Base-by-base conservation (phyloP, 2,329 filamentous ascomycete species). In the Penicillium aurantiogriseum region DNA sequence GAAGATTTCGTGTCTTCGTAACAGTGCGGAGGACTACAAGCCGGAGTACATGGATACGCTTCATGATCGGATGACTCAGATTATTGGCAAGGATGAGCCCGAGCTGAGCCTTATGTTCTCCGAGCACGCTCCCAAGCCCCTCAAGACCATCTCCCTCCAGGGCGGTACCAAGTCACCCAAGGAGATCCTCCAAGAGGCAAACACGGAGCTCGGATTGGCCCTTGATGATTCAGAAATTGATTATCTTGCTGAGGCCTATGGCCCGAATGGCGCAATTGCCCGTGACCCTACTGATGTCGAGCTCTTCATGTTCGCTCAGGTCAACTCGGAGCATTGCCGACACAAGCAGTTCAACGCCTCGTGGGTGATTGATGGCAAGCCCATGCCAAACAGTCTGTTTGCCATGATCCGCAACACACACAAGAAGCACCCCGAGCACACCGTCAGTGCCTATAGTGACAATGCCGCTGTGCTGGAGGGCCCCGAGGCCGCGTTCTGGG, bases 251-350 rank as follows among this genome's bases (percentile, higher is more conserved):
- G 87, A 92, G 65, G 88, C 88, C 42, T 94, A 91, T 75, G 85
- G 85, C 6, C 80, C 85, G 38, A 83, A 86, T 31, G 82, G 82
- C 4, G 75, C 80, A 50, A 79, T 85, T 49, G 82, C 82, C 13
- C 74, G 82, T 60, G 79, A 88, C 48, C 91, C 91, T 1, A 88
- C 92, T 59, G 94, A 97, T 73, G 90, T 97, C 44, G 94, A 99
- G 78, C 83, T 97, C 23, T 97, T 97, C 82, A 97, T 97, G 94
- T 99, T 97, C 74, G 93, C 93, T 17, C 94, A 99, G 77, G 93
- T 99, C 73, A 97, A 97, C 80, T 97, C 93, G 3, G 94, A 99
- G 81, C 93, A 97, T 76, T 96, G 85, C 71, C 78, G 85, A 57
- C 85, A 88, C 72, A 96, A 97, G 80, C 90, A 95, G 68, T 99